Evolutionary conservation across 257 asterid genomes (phyloP), one percentile per base, ranked within the genome.

Genomic region (Fraxinus cuspidata): DNA sequence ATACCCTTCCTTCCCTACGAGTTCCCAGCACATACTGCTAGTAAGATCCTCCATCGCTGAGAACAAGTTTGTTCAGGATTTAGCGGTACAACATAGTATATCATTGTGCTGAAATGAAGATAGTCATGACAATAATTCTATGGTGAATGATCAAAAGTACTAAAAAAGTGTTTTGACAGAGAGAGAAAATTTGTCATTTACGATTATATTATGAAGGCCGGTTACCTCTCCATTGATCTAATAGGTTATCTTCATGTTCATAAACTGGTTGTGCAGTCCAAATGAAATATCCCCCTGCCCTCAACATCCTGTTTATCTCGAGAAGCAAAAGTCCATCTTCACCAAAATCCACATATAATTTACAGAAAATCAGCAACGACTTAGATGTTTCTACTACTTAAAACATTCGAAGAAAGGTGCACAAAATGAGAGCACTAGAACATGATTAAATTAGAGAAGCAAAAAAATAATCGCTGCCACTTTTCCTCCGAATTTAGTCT

Each of bases 241-340:
- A 77, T 38, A 58, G 83, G 28, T 81, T 58, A 5, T 74, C 77
- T 32, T 84, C 88, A 7, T 70, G 58, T 73, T 70, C 37, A 65
- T 75, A 75, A 76, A 78, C 77, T 27, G 84, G 77, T 81, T 56
- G 80, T 65, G 84, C 83, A 35, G 81, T 83, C 94, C 84, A 83
- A 53, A 87, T 81, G 71, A 89, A 90, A 88, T 78, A 83, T 76
- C 92, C 92, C 78, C 96, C 96, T 31, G 84, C 93, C 77, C 96
- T 82, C n/a, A 90, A 89, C 27, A 90, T 68, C 84, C 94, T 87
- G 84, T 90, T 90, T 15, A 86, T 90, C 90, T 90, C 94, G 19
- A 90, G 89, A 73, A 89, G 92, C 79, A 87, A 81, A 83, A 87
- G 77, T 65, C 96, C 96, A 77, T 78, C 96, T 89, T 80, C 85